Evolutionary conservation across 2,329 filamentous ascomycete species (phyloP).

Genomic region (Cucurbitaria berberidis): DNA sequence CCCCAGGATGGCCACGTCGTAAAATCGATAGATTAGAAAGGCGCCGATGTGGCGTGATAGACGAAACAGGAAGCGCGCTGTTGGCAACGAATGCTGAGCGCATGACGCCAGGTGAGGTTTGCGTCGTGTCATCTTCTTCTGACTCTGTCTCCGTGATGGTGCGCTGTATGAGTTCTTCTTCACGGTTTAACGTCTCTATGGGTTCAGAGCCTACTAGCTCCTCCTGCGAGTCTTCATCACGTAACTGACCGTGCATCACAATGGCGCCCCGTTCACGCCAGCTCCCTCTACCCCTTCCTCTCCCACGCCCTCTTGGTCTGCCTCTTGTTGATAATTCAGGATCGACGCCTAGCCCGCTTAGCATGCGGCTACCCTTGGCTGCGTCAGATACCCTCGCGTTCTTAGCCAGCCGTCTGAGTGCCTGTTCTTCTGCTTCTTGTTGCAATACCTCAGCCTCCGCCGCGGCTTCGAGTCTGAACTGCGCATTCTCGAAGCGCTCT

Average conservation of each 20-base stretch:
- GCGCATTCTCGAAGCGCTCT: constrained; percentile 42
- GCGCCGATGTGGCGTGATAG: constrained; percentile 11
- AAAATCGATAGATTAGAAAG: constrained; percentile 3
- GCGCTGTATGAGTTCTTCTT: constrained; percentile 9
- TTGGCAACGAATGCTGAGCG: constrained; percentile 41
- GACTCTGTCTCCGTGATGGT: constrained; percentile 19
- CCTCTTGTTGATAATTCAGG: constrained; percentile 11
- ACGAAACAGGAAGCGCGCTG: constrained; percentile 37
- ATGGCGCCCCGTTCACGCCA: constrained; percentile 9
- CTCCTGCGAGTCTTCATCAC: constrained; percentile 3
- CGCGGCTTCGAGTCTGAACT: constrained; percentile 37
- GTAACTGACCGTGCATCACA: background rate
- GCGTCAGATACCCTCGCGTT: constrained; percentile 25
- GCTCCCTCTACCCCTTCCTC: constrained; percentile 26
- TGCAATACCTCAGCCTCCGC: constrained; percentile 28
- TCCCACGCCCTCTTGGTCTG: constrained; percentile 15
- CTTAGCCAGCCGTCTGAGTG: constrained; percentile 25
- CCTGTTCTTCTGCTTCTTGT: constrained; percentile 29
- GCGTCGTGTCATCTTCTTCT: constrained; percentile 12
- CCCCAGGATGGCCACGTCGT: constrained; percentile 6
- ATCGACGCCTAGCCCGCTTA: constrained; percentile 13
- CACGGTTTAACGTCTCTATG: background rate
- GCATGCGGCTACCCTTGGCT: constrained; percentile 16
- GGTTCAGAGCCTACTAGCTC: constrained; percentile 3
- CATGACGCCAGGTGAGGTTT: constrained; percentile 28